phyloP scores from a whole-genome alignment of 208 protist species.

The Entamoeba moshkovskii region DNA sequence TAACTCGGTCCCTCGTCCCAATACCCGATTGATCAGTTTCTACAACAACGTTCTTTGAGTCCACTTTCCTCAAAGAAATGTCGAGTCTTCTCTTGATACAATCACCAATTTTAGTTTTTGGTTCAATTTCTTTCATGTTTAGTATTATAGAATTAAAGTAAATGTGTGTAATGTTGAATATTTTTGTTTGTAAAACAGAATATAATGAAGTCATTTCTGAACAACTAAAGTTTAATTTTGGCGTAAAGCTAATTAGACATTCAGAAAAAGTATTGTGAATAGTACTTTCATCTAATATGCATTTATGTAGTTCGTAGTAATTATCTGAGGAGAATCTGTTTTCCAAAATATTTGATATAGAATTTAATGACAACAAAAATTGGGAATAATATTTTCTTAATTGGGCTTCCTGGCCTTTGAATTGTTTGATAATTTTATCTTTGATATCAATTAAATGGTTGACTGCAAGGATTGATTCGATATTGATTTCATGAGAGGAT shows the following conservation, averaged over 20 bases:
- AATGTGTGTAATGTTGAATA: neutral
- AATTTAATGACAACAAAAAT: neutral
- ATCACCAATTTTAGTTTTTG: neutral
- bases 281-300: neutral
- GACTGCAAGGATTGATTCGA: neutral
- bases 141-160: neutral
- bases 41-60: neutral
- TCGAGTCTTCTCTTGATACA: too few species aligned
- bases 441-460: neutral
- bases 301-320: neutral
- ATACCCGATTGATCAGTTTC: neutral
- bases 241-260: neutral
- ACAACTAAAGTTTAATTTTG: neutral
- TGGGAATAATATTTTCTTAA: neutral
- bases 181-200: neutral
- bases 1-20: neutral
- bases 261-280: neutral
- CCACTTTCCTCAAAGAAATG: neutral
- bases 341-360: neutral
- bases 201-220: neutral
- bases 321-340: neutral
- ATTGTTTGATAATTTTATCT: neutral
- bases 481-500: neutral
- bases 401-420: neutral
- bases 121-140: neutral